These are phyloP conservation scores for Solanum chacoense DNA, from an alignment of 305 asterid species.

Conservation along the genomic window DNA sequence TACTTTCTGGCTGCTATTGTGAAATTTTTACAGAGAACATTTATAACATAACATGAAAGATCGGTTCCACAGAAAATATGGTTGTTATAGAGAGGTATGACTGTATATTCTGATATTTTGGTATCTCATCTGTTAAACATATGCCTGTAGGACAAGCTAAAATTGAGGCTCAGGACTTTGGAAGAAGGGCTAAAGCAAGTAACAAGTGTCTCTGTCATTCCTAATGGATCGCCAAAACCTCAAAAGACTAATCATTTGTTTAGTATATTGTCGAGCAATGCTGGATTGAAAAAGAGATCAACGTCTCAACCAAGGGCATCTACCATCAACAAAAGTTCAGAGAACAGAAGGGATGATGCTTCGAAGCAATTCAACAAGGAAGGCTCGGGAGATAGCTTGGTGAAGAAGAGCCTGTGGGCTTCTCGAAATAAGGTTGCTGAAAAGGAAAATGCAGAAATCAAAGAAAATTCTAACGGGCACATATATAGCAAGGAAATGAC, in stretches of 20 bases:
- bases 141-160: conserved; percentile 59
- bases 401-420: conserved; percentile 31
- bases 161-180: conserved; percentile 69
- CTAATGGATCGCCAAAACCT: conserved; percentile 34
- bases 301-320: conserved; percentile 65
- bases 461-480: conserved; percentile 16
- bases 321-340: conserved; percentile 18
- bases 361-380: background rate
- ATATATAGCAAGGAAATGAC: conserved; percentile 1
- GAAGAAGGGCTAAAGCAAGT: conserved; percentile 57
- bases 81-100: background rate
- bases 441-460: conserved; percentile 54
- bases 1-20: background rate
- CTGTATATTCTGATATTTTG: background rate
- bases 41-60: background rate
- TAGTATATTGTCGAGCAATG: conserved; percentile 52
- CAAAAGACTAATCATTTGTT: conserved; percentile 40
- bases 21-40: background rate
- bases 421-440: conserved; percentile 38
- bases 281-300: conserved; percentile 42
- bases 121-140: background rate
- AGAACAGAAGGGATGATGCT: conserved; percentile 24
- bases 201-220: conserved; percentile 18
- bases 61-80: background rate
- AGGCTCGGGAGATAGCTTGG: background rate